Base-by-base conservation (phyloP, 352 stramenopile genomes). In the Globisporangium emineosum region DNA sequence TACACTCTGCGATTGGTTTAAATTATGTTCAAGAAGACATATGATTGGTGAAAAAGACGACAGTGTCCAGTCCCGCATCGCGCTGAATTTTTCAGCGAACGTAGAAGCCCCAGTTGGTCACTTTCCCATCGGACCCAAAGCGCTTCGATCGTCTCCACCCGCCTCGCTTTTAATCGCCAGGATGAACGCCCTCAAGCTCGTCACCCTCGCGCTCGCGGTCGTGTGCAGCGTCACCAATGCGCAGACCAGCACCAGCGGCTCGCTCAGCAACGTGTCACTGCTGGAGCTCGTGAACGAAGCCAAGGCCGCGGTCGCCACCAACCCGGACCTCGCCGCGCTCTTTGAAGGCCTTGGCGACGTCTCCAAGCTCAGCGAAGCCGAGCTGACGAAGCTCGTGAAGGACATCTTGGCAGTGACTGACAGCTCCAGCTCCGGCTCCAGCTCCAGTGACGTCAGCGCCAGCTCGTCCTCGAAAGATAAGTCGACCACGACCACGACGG, bases 111-210 rank as follows among this genome's bases (percentile, higher is more conserved):
- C 30, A 32, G 49, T 35, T 25, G 5, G 17, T 43, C 52, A 57
- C 13, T 58, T 58, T 58, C 2, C 52, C 19, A 58, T 58, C 52
- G 52, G 9, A 58, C 30, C n/a, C 9, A 58, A 42, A 25, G 10
- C 52, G n/a, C 19, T 21, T 30, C 52, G 52, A 58, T 58, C 52
- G 50, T 23, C 6, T 27, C 29, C 2, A 1, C 25, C 25, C 7
- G n/a, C 50, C 50, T 57, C 50, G 27, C 50, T 8, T 10, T 23
- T 19, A 6, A 57, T 19, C 42, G 25, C 57, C 23, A 62, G 57
- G 30, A 65, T 65, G 60, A 65, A 65, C 60, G 49, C 60, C 15
- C 40, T 53, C 60, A 65, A 65, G 60, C 33, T 65, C 35, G 21
- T 60, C 60, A 37, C 50, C 5, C 21, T 65, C 25, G 49, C 50